A percentile compares a stretch with the other conserved stretches of the same genome.
These are phyloP conservation scores for Rubia occidens DNA, from an alignment of 305 asterid species.

Conservation along the genomic window DNA sequence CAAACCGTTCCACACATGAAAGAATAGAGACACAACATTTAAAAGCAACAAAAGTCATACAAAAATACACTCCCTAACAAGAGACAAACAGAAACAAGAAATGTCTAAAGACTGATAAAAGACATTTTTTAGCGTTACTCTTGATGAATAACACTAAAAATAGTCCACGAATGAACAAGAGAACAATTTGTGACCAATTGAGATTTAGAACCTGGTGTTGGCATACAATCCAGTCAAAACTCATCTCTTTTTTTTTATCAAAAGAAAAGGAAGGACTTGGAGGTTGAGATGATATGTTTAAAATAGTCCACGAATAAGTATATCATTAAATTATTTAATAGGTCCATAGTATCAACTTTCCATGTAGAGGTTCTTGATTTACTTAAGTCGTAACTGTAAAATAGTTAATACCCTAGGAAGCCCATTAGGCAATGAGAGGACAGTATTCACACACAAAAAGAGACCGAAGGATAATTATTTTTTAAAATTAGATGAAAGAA, in stretches of 20 bases:
- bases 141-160: too few species aligned
- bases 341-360: too few species aligned
- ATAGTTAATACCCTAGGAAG: too few species aligned
- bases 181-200: neutral
- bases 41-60: neutral
- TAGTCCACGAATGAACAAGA: neutral
- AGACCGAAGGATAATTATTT: neutral
- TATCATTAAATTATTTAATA: neutral
- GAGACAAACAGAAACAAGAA: neutral
- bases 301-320: neutral
- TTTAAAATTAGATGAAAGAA: neutral
- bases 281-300: neutral
- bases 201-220: neutral
- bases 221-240: neutral
- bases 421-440: neutral
- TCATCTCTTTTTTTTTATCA: neutral
- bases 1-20: conserved; percentile 44
- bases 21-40: neutral
- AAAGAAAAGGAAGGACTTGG: neutral
- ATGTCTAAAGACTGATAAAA: neutral
- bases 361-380: neutral
- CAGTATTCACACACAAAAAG: neutral
- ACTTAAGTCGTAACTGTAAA: too few species aligned
- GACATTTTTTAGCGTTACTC: too few species aligned
- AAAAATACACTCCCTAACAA: neutral